Evolutionary conservation across 495 filamentous ascomycete genomes (phyloP).

Genomic region (Apiosordaria backusii): DNA sequence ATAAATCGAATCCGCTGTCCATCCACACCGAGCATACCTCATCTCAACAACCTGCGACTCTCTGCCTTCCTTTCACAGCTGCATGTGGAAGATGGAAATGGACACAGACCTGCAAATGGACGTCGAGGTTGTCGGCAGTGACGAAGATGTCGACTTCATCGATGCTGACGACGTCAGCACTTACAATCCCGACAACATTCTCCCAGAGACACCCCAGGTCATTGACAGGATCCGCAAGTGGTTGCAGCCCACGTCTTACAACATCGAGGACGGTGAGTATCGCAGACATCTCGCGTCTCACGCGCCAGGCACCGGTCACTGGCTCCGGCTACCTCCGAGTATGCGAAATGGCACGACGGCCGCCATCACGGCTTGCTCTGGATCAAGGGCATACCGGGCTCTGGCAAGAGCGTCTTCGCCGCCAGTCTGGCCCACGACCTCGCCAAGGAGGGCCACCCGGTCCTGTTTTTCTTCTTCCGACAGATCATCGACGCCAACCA

Average conservation of each 20-base stretch:
- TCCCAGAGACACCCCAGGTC: conserved; percentile 23
- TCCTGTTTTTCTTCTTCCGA: conserved; percentile 55
- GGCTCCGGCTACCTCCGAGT: conserved; percentile 38
- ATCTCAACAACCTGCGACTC: too few relatives aligned
- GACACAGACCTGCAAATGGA: background rate
- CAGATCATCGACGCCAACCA: conserved; percentile 51
- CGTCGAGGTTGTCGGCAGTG: conserved; percentile 13
- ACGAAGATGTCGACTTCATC: conserved; percentile 31
- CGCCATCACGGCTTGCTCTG: conserved; percentile 40
- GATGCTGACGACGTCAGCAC: conserved; percentile 29
- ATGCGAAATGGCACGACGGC: conserved; percentile 40
- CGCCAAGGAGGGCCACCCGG: conserved; percentile 29
- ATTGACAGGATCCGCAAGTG: conserved; percentile 33
- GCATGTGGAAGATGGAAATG: too few relatives aligned
- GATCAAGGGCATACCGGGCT: conserved; percentile 51
- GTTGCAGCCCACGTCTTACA: conserved; percentile 40
- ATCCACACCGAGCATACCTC: too few relatives aligned
- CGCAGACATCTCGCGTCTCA: conserved; percentile 41
- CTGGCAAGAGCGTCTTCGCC: conserved; percentile 51
- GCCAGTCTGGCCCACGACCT: conserved; percentile 37
- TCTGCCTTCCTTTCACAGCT: too few relatives aligned
- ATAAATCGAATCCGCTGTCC: too few relatives aligned
- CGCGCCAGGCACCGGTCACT: conserved; percentile 43
- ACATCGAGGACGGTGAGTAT: conserved; percentile 28
- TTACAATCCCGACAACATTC: conserved; percentile 32